Evolutionary conservation across 2,329 filamentous ascomycete genomes (phyloP).

Genomic region (Aspergillus udagawae): DNA sequence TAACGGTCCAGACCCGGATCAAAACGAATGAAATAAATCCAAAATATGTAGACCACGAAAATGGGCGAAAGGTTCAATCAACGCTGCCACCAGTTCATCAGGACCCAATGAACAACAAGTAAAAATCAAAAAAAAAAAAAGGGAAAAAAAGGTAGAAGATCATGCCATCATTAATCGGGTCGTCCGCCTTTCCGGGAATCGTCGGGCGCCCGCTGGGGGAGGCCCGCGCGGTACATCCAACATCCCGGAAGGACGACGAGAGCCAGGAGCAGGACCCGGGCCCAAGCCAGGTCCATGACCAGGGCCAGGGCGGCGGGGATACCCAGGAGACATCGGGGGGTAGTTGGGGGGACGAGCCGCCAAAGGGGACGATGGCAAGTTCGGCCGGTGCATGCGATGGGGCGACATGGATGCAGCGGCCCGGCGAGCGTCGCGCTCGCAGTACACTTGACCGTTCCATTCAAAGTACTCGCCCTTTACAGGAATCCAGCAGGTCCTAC

Average conservation of each 20-base stretch:
- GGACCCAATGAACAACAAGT: background rate
- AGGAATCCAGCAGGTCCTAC: constrained; percentile 65
- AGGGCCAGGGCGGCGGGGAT: constrained; percentile 10
- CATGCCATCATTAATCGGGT: constrained; percentile 48
- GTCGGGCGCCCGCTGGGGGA: constrained; percentile 29
- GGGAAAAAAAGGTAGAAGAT: constrained; percentile 15
- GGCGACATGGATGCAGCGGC: constrained; percentile 40
- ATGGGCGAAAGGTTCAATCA: background rate
- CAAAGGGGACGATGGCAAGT: constrained; percentile 31
- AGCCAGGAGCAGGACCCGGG: constrained; percentile 16
- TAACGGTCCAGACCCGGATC: background rate
- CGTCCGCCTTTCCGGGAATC: constrained; percentile 47
- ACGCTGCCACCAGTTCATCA: background rate
- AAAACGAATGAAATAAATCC: background rate
- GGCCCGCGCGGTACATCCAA: constrained; percentile 22
- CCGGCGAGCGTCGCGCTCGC: constrained; percentile 77
- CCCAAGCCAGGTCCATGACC: constrained; percentile 8
- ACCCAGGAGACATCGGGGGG: constrained; percentile 15
- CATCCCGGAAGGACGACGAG: constrained; percentile 17
- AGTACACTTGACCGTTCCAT: constrained; percentile 73
- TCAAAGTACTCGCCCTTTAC: constrained; percentile 88
- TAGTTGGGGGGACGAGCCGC: constrained; percentile 22
- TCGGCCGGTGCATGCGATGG: constrained; percentile 34
- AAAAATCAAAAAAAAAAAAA: no score
- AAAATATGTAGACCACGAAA: background rate